Percentiles rank a stretch among this genome's conserved stretches.
phyloP scores from a whole-genome alignment of 306 rosid species.

The Carpinus viminea region DNA sequence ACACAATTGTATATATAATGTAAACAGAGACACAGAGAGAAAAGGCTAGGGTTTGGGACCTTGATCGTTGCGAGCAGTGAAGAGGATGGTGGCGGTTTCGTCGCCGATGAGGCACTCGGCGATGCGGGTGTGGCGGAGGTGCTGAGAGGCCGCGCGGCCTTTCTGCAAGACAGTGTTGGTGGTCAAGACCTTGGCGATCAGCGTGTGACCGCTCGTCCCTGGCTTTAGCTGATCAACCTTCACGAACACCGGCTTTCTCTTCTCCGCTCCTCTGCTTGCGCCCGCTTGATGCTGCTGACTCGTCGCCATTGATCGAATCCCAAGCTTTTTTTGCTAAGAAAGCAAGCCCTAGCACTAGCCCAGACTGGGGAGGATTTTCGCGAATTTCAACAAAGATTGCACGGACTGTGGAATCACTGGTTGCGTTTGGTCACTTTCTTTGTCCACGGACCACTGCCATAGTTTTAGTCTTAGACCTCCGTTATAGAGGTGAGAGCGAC shows the following conservation, averaged over 20 bases:
- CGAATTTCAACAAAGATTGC: not conserved
- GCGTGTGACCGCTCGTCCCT: constrained; percentile 77
- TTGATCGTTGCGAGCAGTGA: constrained; percentile 88
- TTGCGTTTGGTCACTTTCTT: not conserved
- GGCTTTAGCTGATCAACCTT: constrained; percentile 79
- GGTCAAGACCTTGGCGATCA: constrained; percentile 60
- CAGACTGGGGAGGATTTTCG: not conserved
- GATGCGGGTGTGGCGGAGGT: constrained; percentile 74
- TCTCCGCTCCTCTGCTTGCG: constrained; percentile 39
- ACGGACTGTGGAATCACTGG: not conserved
- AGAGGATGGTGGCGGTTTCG: constrained; percentile 74
- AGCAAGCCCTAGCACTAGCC: constrained; percentile 5
- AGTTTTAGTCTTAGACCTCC: not conserved
- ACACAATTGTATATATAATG: not conserved
- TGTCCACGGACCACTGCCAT: not conserved
- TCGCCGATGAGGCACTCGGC: constrained; percentile 87
- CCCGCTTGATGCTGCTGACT: constrained; percentile 8
- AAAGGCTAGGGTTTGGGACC: constrained; percentile 33
- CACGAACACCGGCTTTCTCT: constrained; percentile 75
- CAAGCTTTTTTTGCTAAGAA: not conserved
- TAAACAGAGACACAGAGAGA: not conserved
- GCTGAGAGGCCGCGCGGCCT: constrained; percentile 65
- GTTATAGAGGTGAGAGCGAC: not conserved
- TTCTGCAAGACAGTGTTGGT: constrained; percentile 68
- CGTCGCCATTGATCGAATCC: constrained; percentile 40